A percentile compares a stretch with the other conserved stretches of the same genome.
Conservation (phyloP, 768 basidiomycete species). For the Leccinum ochraceum region DNA sequence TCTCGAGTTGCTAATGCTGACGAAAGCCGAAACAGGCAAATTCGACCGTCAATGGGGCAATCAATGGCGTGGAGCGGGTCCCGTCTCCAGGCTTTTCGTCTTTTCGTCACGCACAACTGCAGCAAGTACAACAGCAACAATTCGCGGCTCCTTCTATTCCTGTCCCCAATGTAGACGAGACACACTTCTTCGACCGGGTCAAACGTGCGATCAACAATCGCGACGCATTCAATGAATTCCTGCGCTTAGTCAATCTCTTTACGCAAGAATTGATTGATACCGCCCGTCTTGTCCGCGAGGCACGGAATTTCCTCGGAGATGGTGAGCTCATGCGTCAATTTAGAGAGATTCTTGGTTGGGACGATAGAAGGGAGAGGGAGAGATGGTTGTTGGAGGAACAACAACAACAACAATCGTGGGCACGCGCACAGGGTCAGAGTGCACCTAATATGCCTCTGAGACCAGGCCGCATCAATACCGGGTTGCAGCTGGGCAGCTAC, state of each 20-base stretch:
- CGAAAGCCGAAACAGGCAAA: slow-evolving; percentile 24
- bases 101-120: slow-evolving; percentile 25
- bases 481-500: slow-evolving; percentile 85
- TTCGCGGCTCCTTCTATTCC: slow-evolving; percentile 20
- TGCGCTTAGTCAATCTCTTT: slow-evolving; percentile 93
- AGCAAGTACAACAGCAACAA: slow-evolving; percentile 24
- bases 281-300: slow-evolving; percentile 78
- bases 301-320: slow-evolving; percentile 72
- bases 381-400: slow-evolving; percentile 50
- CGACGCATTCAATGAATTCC: slow-evolving; percentile 89
- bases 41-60: slow-evolving; percentile 18
- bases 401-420: slow-evolving; percentile 47
- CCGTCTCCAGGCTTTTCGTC: slow-evolving; percentile 25
- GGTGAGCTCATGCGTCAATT: slow-evolving; percentile 81
- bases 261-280: slow-evolving; percentile 93
- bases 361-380: slow-evolving; percentile 68
- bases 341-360: slow-evolving; percentile 86
- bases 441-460: slow-evolving; percentile 37
- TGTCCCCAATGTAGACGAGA: slow-evolving; percentile 47
- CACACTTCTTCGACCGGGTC: slow-evolving; percentile 92
- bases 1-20: slow-evolving; percentile 9
- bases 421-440: slow-evolving; percentile 46
- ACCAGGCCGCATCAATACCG: slow-evolving; percentile 66
- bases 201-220: slow-evolving; percentile 69
- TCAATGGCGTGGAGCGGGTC: slow-evolving; percentile 23